Evolutionary conservation across 495 filamentous ascomycete genomes (phyloP).

Genomic region (Daldinia decipiens): DNA sequence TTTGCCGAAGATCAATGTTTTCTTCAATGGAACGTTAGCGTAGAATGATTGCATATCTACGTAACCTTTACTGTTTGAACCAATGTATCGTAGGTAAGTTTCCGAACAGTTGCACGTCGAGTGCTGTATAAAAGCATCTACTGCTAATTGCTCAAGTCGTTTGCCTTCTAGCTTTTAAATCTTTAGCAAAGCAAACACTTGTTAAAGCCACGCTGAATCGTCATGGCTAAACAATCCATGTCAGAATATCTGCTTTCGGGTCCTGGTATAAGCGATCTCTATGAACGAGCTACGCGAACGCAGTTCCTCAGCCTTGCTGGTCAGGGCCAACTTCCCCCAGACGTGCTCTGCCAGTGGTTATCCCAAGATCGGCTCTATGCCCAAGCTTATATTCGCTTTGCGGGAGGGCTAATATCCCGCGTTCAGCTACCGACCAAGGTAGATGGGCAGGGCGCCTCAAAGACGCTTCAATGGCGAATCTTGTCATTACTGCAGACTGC

Average conservation of each 20-base stretch:
- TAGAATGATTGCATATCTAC: constrained; percentile 38
- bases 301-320: constrained; percentile 76
- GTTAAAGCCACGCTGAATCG: background rate
- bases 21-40: constrained; percentile 31
- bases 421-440: constrained; percentile 63
- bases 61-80: constrained; percentile 27
- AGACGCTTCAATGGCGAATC: constrained; percentile 60
- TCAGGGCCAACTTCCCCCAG: constrained; percentile 66
- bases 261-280: constrained; percentile 45
- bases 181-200: background rate
- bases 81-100: background rate
- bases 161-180: background rate
- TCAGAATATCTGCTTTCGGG: constrained; percentile 63
- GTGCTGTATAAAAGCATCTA: constrained; percentile 1
- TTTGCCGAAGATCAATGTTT: constrained; percentile 8
- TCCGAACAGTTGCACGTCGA: background rate
- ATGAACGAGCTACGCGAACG: constrained; percentile 68
- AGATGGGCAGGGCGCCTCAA: constrained; percentile 45
- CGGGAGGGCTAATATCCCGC: constrained; percentile 71
- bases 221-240: constrained; percentile 54
- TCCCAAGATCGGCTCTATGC: constrained; percentile 80
- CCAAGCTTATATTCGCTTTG: constrained; percentile 75
- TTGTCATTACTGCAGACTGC: constrained; percentile 69
- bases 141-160: background rate
- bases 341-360: constrained; percentile 72